Evolutionary conservation across 306 rosid genomes (phyloP).

Genomic region (Dalbergia oliveri): DNA sequence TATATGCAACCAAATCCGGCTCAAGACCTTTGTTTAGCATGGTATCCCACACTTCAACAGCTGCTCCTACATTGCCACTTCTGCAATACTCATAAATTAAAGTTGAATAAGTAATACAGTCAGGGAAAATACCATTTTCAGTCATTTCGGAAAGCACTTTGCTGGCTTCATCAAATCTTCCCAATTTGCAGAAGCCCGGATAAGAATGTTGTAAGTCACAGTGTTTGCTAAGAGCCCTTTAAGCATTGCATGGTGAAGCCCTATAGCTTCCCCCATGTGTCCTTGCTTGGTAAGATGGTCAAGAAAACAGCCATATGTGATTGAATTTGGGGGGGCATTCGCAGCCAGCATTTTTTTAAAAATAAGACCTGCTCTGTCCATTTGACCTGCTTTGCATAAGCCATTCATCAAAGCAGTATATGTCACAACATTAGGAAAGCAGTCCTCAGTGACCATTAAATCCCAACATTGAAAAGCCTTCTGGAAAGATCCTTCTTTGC

Average conservation of each 20-base stretch:
- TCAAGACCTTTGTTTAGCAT: conserved; percentile 82
- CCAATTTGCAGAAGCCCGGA: conserved; percentile 87
- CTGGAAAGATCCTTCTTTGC: conserved; percentile 71
- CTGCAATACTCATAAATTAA: conserved; percentile 80
- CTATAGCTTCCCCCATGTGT: conserved; percentile 77
- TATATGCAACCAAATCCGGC: conserved; percentile 81
- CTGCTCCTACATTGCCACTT: conserved; percentile 71
- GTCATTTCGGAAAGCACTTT: conserved; percentile 73
- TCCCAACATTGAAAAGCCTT: conserved; percentile 76
- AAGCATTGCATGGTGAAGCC: conserved; percentile 76
- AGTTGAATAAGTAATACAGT: conserved; percentile 88
- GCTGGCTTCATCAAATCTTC: conserved; percentile 76
- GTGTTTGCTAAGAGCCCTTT: conserved; percentile 73
- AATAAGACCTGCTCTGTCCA: conserved; percentile 68
- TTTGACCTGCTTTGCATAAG: conserved; percentile 79
- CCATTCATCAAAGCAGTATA: conserved; percentile 89
- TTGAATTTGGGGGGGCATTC: conserved; percentile 67
- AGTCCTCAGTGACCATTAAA: conserved; percentile 78
- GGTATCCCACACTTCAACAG: conserved; percentile 74
- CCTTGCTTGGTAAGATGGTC: conserved; percentile 78
- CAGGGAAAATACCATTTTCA: conserved; percentile 71
- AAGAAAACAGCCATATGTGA: conserved; percentile 84
- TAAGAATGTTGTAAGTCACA: conserved; percentile 81
- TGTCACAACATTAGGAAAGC: conserved; percentile 81
- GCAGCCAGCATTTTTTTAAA: conserved; percentile 67